Evolutionary conservation across 78 protist genomes (phyloP).

Genomic region (Acrasis kona): DNA sequence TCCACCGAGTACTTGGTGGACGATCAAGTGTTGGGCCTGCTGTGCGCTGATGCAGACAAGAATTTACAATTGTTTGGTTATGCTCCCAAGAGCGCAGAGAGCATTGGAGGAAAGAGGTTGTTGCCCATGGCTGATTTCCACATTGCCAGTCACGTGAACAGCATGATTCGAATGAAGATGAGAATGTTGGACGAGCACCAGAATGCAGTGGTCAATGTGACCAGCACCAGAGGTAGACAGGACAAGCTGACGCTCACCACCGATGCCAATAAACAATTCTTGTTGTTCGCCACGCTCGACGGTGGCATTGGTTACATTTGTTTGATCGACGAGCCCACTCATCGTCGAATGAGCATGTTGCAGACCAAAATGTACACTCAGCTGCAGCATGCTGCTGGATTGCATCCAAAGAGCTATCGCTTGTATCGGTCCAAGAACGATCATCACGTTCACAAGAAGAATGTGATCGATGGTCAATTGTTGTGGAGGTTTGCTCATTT

Average conservation of each 20-base stretch:
- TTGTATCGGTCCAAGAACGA: background rate
- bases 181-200: background rate
- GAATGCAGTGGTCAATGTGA: slow-evolving; percentile 1
- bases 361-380: slow-evolving; percentile 6
- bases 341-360: background rate
- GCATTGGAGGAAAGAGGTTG: background rate
- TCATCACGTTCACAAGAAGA: background rate
- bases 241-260: too few species aligned
- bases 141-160: background rate
- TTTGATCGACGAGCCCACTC: background rate
- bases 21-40: background rate
- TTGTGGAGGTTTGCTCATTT: background rate
- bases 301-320: slow-evolving; percentile 1
- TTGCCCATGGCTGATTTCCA: background rate
- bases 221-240: background rate
- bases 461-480: background rate
- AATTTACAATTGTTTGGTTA: background rate
- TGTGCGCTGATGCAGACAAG: slow-evolving; percentile 3
- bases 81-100: slow-evolving; percentile 12
- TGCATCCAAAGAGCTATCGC: slow-evolving; percentile 1
- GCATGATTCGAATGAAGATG: background rate
- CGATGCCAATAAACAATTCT: too few species aligned
- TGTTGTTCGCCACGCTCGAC: slow-evolving; percentile 7
- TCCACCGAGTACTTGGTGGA: slow-evolving; percentile 1
- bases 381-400: slow-evolving; percentile 5